These are phyloP conservation scores for Collybiopsis luxurians DNA, from an alignment of 768 basidiomycete genomes.

Conservation along the genomic window DNA sequence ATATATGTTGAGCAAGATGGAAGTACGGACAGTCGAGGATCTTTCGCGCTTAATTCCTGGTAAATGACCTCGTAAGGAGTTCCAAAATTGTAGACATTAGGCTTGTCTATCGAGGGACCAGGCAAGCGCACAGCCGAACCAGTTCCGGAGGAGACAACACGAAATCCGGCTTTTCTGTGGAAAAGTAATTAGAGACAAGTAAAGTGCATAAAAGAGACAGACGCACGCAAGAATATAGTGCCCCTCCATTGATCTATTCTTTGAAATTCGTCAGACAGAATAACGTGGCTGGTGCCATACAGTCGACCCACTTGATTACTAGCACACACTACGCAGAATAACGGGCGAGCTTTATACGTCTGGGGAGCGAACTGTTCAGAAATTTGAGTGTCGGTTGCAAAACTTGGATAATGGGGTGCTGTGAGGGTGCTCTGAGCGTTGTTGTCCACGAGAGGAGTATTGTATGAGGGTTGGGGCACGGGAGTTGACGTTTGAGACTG, in stretches of 20 bases:
- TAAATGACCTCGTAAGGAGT: constrained; percentile 97
- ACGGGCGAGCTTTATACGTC: constrained; percentile 62
- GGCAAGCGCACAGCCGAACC: constrained; percentile 96
- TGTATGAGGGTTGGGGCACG: constrained; percentile 22
- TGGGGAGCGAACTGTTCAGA: constrained; percentile 10
- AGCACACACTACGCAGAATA: constrained; percentile 99
- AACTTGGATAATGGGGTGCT: background rate
- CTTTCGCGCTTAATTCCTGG: constrained; percentile 83
- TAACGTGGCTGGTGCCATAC: background rate
- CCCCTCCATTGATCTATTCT: constrained; percentile 99
- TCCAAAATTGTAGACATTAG: constrained; percentile 95
- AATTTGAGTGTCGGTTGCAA: background rate
- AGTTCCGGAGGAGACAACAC: constrained; percentile 92
- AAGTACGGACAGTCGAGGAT: constrained; percentile 70
- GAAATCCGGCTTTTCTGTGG: constrained; percentile 81
- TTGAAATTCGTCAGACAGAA: constrained; percentile 15
- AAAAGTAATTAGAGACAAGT: background rate
- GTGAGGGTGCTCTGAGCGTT: background rate
- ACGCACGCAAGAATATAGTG: constrained; percentile 85
- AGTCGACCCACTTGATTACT: constrained; percentile 81
- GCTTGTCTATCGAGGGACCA: constrained; percentile 94
- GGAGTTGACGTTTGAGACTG: constrained; percentile 40
- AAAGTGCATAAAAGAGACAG: background rate
- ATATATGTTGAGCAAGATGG: background rate
- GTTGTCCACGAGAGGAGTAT: constrained; percentile 10